Base-by-base conservation (phyloP, 208 protist species). In the Herpetomonas tarakana region DNA sequence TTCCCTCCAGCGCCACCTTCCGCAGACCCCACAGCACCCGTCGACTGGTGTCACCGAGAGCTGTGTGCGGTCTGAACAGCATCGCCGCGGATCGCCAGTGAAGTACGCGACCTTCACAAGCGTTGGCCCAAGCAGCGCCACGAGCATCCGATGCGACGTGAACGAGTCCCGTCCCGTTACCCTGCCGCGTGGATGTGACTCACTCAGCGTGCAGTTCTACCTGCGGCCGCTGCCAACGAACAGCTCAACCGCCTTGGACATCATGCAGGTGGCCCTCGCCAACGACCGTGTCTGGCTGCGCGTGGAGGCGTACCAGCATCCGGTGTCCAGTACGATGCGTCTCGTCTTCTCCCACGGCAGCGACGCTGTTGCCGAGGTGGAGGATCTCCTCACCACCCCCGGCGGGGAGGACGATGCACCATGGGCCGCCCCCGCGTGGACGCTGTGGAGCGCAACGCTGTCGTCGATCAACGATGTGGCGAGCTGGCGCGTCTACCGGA, bases 131-230 rank as follows among this genome's bases (percentile, higher is more conserved):
- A 76, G 82, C 52, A 76, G 46, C 0, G 75, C 66, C 3, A 47
- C 68, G 26, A 29, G 63, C 21, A 69, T 87, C 38, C 73, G 67
- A 19, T 84, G 88, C 2, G 54, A 7, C 6, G 25, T 89, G 18
- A 58, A 78, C 22, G 77, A 81, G 27, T 55, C 41, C 52, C 59
- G 57, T 0, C 47, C 3, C 44, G 16, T 91, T 7, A 19, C 59
- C 7, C 67, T 94, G 39, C 82, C 84, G 22, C 70, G 77, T 1
- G 70, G 49, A n/a, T 81, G 74, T 18, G 71, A 88, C 25, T 87
- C 83, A n/a, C 29, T 91, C 30, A 88, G 80, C 47, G 62, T 94
- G 30, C 88, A 92, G 58, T 91, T 94, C 60, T 85, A 75, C 59
- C 52, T 91, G 44, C 68, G 74, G n/a, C 30, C 70, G 26, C 47